Conservation (phyloP, 331 rosid species). For the Erythrophleum ivorense region DNA sequence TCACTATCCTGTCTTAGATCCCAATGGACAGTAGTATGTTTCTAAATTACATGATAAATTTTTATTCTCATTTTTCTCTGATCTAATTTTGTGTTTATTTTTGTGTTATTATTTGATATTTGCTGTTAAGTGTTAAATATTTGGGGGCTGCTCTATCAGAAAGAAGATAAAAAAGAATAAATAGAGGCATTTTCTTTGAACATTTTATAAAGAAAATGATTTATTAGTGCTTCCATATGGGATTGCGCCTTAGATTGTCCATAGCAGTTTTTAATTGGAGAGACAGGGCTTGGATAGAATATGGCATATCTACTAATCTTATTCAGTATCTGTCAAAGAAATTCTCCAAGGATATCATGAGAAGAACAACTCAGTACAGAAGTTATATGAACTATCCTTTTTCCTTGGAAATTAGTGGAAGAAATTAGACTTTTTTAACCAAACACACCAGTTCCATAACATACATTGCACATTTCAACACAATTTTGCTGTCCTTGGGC, state of each 20-base stretch:
- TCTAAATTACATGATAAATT: background rate
- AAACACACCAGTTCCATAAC: background rate
- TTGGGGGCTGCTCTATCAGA: background rate
- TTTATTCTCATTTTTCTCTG: background rate
- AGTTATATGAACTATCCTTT: background rate
- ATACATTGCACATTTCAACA: background rate
- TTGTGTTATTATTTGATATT: background rate
- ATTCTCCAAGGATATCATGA: background rate
- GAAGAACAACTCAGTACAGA: background rate
- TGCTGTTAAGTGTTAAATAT: background rate
- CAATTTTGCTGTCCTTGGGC: background rate
- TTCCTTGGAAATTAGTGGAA: background rate
- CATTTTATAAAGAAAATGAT: background rate
- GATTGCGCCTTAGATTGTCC: background rate
- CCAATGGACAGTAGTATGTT: constrained; percentile 1
- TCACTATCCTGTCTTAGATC: background rate
- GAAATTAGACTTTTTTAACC: background rate
- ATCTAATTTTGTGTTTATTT: background rate
- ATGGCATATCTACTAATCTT: background rate
- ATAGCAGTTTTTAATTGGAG: background rate
- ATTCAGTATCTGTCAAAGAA: background rate
- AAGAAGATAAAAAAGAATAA: background rate
- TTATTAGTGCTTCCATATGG: background rate
- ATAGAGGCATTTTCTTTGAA: background rate
- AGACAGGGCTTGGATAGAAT: background rate